These are phyloP conservation scores for Penicillium sp. DNA, from an alignment of 2,329 filamentous ascomycete genomes.

Conservation along the genomic window DNA sequence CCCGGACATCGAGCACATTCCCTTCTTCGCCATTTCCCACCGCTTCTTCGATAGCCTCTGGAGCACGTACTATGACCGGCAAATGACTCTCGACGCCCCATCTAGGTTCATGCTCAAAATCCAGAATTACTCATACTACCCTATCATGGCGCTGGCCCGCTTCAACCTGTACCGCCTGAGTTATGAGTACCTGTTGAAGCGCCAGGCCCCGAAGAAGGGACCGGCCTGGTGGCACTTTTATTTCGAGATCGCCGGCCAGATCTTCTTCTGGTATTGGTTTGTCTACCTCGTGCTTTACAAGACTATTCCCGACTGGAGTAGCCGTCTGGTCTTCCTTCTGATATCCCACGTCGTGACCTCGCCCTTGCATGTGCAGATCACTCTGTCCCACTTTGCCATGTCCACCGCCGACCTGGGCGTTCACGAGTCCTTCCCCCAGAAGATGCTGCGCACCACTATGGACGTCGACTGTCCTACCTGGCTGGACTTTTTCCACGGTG, in stretches of 20 bases:
- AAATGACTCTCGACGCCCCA: conserved; percentile 72
- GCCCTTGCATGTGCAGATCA: conserved; percentile 83
- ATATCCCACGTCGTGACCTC: conserved; percentile 76
- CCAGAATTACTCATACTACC: conserved; percentile 79
- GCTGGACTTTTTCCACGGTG: conserved; percentile 86
- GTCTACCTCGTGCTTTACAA: conserved; percentile 76
- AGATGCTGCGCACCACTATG: conserved; percentile 90
- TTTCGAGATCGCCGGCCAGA: conserved; percentile 69
- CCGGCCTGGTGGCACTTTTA: conserved; percentile 78
- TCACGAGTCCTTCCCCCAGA: conserved; percentile 80
- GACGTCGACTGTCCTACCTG: conserved; percentile 82
- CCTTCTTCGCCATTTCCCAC: conserved; percentile 81
- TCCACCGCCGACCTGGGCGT: conserved; percentile 80
- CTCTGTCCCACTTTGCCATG: conserved; percentile 89
- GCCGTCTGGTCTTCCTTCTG: conserved; percentile 68
- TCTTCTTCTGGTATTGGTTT: conserved; percentile 82
- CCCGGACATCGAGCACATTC: conserved; percentile 88
- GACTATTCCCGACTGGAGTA: conserved; percentile 62
- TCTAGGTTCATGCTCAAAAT: conserved; percentile 65
- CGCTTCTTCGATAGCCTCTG: conserved; percentile 67
- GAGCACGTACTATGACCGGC: conserved; percentile 76
- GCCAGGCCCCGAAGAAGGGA: conserved; percentile 67
- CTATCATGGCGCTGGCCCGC: conserved; percentile 70
- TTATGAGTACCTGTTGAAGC: conserved; percentile 68
- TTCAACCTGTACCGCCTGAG: conserved; percentile 84